Base-by-base conservation (phyloP, 768 basidiomycete species). In the Leccinum disarticulatum region DNA sequence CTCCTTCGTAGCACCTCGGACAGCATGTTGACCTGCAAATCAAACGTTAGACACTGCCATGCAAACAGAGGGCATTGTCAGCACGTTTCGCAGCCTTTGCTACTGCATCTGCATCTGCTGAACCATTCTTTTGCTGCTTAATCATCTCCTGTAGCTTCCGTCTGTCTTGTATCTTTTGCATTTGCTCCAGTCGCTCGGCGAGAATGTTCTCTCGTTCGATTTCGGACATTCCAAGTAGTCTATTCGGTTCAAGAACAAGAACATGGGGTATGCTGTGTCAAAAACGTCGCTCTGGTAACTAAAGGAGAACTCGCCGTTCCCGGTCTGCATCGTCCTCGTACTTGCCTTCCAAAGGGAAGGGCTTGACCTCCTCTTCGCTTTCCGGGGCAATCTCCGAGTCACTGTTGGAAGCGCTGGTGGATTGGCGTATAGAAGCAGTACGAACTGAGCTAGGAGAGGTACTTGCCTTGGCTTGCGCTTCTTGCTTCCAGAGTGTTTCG, bases 291-390 rank as follows among this genome's bases (percentile, higher is more conserved):
- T 65, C 62, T 55, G 52, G 62, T 68, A 64, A 66, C 68, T 67
- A 64, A 66, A 57, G 64, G 57, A 41, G 61, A 57, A 79, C 90
- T 77, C 77, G 96, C 96, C 80, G 77, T 63, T 87, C 82, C 67
- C 89, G 83, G 73, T 98, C 96, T 13, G 78, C 81, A 66, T 93
- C 93, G 68, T 97, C 87, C 59, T 82, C 83, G 70, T 91, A 98
- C 73, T 93, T 92, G 53, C 93, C 94, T 67, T 98, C 96, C 13
- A 97, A 77, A 0, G 94, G 95, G 70, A 93, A 98, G 4, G 87
- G 87, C 64, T 92, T 88, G 13, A 72, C 70, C 31, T 81, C 82
- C 54, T 79, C 80, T 65, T 90, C 89, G 60, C 84, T 87, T 66
- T 90, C 88, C 11, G 81, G 80, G 22, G 75, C 81, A 43, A 80